phyloP scores from a whole-genome alignment of 352 stramenopile genomes.

The Thraustochytrium sp. region DNA sequence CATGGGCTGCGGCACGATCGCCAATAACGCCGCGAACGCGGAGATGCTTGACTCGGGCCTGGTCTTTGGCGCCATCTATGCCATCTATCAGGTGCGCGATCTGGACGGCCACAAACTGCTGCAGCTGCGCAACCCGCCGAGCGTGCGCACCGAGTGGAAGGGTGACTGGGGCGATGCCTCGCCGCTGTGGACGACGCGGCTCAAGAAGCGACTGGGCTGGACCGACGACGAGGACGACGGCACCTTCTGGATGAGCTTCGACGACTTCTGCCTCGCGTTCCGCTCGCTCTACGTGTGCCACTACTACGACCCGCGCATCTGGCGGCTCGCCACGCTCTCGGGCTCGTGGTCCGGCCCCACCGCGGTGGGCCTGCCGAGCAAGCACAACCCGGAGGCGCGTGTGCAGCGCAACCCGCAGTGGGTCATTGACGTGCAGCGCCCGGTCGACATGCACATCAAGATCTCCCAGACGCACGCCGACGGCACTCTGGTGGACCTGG shows the following conservation, averaged over 20 bases:
- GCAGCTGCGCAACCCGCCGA: slow-evolving; percentile 80
- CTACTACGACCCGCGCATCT: slow-evolving; percentile 80
- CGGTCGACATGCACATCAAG: slow-evolving; percentile 73
- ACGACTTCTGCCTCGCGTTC: slow-evolving; percentile 84
- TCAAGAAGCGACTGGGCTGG: slow-evolving; percentile 68
- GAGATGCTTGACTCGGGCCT: slow-evolving; percentile 78
- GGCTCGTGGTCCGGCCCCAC: slow-evolving; percentile 61
- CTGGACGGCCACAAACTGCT: slow-evolving; percentile 75
- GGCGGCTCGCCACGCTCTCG: slow-evolving; percentile 56
- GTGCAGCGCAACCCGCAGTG: slow-evolving; percentile 82
- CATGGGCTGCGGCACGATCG: slow-evolving; percentile 75
- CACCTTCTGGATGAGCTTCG: slow-evolving; percentile 90
- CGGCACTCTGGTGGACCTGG: slow-evolving; percentile 35
- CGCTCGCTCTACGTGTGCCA: slow-evolving; percentile 80
- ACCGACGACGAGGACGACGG: slow-evolving; percentile 69
- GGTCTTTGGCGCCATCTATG: slow-evolving; percentile 80
- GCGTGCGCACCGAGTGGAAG: slow-evolving; percentile 81
- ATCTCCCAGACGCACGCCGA: slow-evolving; percentile 62
- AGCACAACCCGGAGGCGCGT: slow-evolving; percentile 67
- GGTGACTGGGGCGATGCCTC: slow-evolving; percentile 85
- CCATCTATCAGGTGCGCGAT: slow-evolving; percentile 77
- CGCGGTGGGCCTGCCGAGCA: slow-evolving; percentile 68
- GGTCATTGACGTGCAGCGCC: slow-evolving; percentile 62
- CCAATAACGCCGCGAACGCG: slow-evolving; percentile 70
- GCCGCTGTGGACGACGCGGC: slow-evolving; percentile 75